phyloP scores from a whole-genome alignment of 139 green algal genomes.

The Chlamydomonas asymmetrica region DNA sequence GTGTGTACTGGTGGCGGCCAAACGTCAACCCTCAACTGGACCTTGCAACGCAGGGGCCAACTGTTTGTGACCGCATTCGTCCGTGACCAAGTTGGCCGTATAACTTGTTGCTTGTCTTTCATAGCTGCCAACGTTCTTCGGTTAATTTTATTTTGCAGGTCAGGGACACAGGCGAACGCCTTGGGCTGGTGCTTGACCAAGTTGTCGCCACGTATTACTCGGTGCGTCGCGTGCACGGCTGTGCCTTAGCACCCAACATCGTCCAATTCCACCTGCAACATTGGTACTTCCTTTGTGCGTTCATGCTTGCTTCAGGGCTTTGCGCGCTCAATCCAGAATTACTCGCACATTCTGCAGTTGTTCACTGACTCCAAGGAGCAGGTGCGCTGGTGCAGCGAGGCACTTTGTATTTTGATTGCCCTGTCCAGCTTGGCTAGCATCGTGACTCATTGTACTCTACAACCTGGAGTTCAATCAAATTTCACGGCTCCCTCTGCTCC shows the following conservation, averaged over 20 bases:
- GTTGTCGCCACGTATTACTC: constrained; percentile 54
- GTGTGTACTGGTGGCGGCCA: neutral
- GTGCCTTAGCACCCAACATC: constrained; percentile 66
- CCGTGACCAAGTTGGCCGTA: neutral
- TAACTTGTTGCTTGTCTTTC: too few species aligned
- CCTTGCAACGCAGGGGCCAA: neutral
- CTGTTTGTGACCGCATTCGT: neutral
- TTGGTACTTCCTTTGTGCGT: too few species aligned
- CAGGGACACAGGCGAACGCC: neutral
- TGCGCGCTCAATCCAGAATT: constrained; percentile 86
- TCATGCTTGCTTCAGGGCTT: too few species aligned
- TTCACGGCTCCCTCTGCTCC: too few species aligned
- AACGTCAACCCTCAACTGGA: neutral
- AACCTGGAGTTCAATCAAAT: too few species aligned
- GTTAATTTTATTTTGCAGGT: neutral
- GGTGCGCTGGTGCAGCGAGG: constrained; percentile 19
- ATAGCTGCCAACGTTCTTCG: neutral
- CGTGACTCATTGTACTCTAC: too few species aligned
- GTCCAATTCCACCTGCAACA: constrained; percentile 72
- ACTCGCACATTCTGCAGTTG: constrained; percentile 79
- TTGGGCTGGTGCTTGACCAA: neutral
- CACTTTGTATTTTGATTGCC: neutral
- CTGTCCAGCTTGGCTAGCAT: neutral
- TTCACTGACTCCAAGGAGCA: constrained; percentile 74
- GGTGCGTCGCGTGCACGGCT: constrained; percentile 46